Base-by-base conservation (phyloP, 2,329 filamentous ascomycete genomes). In the Zymoseptoria pseudotritici region DNA sequence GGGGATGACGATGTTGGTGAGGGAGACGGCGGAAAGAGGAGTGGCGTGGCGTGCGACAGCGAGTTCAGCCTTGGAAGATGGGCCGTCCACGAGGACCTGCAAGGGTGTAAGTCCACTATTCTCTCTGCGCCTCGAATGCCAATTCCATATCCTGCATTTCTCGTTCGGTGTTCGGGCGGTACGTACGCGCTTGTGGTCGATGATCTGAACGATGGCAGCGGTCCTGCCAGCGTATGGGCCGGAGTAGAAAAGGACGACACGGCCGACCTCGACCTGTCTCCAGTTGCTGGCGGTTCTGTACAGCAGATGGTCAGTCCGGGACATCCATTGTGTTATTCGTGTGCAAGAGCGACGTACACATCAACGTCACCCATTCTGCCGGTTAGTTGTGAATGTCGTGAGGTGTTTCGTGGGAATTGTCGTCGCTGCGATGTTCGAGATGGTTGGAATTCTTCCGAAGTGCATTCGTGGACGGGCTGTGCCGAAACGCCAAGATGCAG, bases 121-220 rank as follows among this genome's bases (percentile, higher is more conserved):
- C 56, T 57, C 61, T 64, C 57, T 65, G 56, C 50, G 31, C 55
- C 55, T 58, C 55, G 55, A 46, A 50, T 53, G 53, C 46, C 22
- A 55, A 53, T 19, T 51, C 46, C 53, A 54, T 46, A 11, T 59
- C 59, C 49, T 36, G 17, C 50, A 36, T 19, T 55, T 59, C 52
- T 60, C 58, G 50, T 59, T 58, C 76, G 10, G n/a, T 20, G 8
- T 42, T 31, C 17, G 24, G 53, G 46, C 53, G 52, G 22, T 22
- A 91, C 94, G 78, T 96, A 99, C 94, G 82, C 94, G 91, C 87
- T 96, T 97, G 89, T 99, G 93, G 83, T 99, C 94, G 83, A 99
- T 94, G 81, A 99, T 97, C 87, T 99, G 93, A 81, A 96, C 91
- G 76, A 99, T 93, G 74, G 87, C 83, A 75, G 92, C 95, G 74